These are phyloP conservation scores for Raphanus raphanistrum DNA, from an alignment of 345 rosid genomes.

Conservation along the genomic window DNA sequence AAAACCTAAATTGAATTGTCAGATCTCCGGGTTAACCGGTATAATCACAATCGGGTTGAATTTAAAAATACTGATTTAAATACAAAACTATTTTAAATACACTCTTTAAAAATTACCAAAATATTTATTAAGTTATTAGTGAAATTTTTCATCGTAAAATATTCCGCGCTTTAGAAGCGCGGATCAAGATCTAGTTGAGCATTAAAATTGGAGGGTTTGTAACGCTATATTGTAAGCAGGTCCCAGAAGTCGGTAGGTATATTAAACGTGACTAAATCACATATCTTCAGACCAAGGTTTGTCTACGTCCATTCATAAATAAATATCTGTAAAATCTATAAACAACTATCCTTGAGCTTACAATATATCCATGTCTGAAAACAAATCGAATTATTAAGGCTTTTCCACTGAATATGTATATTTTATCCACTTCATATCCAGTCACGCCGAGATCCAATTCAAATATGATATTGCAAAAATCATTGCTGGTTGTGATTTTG, in stretches of 20 bases:
- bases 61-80: too few species aligned
- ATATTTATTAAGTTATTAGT: too few species aligned
- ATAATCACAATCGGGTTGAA: too few species aligned
- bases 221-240: background rate
- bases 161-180: too few species aligned
- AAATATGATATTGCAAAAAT: background rate
- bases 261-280: slow-evolving; percentile 26
- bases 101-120: too few species aligned
- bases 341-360: too few species aligned
- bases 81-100: too few species aligned
- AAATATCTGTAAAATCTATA: slow-evolving; percentile 12
- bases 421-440: slow-evolving; percentile 17
- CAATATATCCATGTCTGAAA: slow-evolving; percentile 10
- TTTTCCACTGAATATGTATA: slow-evolving; percentile 5
- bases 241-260: background rate
- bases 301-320: slow-evolving; percentile 11
- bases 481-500: slow-evolving; percentile 1
- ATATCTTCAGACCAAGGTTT: slow-evolving; percentile 24
- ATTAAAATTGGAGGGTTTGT: too few species aligned
- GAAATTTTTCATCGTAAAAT: too few species aligned
- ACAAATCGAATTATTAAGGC: slow-evolving; percentile 21
- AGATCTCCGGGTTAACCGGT: too few species aligned
- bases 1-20: too few species aligned
- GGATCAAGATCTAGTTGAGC: too few species aligned
- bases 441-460: slow-evolving; percentile 18